Conservation (phyloP, 345 rosid genomes). For the Bruguiera parviflora region DNA sequence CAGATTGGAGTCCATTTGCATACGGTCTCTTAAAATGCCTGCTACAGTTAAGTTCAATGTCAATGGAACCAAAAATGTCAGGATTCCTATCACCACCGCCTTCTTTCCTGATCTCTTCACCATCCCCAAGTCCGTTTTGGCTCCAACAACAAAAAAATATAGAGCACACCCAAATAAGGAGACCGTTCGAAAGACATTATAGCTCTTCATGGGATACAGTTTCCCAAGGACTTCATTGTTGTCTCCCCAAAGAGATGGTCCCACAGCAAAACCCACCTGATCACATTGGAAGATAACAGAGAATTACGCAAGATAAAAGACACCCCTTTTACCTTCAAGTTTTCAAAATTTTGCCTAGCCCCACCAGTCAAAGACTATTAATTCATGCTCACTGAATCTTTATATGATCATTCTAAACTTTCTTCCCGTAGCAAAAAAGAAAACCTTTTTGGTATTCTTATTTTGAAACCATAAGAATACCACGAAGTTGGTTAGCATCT, state of each 20-base stretch:
- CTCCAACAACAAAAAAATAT: constrained; percentile 18
- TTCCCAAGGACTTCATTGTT: background rate
- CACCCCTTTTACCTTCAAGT: no score
- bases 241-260: constrained; percentile 19
- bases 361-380: no score
- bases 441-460: no score
- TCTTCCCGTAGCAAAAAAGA: no score
- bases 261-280: constrained; percentile 24
- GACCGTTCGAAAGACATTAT: constrained; percentile 14
- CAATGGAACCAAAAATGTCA: constrained; percentile 6
- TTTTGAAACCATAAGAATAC: no score
- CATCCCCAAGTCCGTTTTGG: constrained; percentile 19
- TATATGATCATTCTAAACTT: no score
- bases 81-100: constrained; percentile 13
- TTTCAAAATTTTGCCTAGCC: no score
- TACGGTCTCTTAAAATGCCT: background rate
- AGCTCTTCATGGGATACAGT: constrained; percentile 10
- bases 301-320: background rate
- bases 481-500: no score
- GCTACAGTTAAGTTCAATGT: background rate
- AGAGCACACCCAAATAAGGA: constrained; percentile 24
- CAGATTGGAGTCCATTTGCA: background rate
- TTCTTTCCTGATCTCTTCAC: constrained; percentile 17
- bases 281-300: background rate
- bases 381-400: no score